A percentile compares a stretch with the other conserved stretches of the same genome.
Evolutionary conservation across 176 grass and related monocot species (phyloP).

Genomic region (Carex scoparia): DNA sequence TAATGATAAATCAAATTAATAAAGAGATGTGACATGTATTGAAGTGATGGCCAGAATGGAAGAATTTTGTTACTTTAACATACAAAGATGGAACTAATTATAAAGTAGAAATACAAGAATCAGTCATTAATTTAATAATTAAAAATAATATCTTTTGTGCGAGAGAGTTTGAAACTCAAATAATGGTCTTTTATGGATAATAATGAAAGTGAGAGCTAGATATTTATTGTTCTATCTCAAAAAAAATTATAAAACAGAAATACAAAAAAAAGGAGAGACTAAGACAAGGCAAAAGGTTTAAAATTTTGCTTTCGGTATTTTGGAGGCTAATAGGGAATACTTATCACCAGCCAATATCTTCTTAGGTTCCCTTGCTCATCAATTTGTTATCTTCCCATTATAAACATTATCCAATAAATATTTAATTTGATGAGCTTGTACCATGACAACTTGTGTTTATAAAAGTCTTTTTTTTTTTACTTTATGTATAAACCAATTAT

Average conservation of each 20-base stretch:
- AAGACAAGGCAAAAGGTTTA: not conserved
- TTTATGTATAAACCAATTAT: not conserved
- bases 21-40: not conserved
- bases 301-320: constrained; percentile 20
- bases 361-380: constrained; percentile 3
- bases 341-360: constrained; percentile 10
- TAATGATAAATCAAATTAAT: not conserved
- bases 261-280: not conserved
- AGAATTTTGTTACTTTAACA: not conserved
- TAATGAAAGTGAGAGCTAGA: too few relatives aligned
- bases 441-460: not conserved
- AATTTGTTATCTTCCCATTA: constrained; percentile 1
- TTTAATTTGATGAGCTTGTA: not conserved
- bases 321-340: constrained; percentile 19
- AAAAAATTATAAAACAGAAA: not conserved
- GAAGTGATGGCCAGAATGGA: not conserved
- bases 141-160: too few relatives aligned
- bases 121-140: too few relatives aligned
- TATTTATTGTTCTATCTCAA: too few relatives aligned
- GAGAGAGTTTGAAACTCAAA: too few relatives aligned
- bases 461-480: not conserved
- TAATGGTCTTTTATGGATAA: too few relatives aligned
- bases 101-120: too few relatives aligned
- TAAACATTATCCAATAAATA: constrained; percentile 4
- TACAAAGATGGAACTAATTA: not conserved